These are phyloP conservation scores for Elaeagnus macrophylla DNA, from an alignment of 306 rosid genomes.

Conservation along the genomic window DNA sequence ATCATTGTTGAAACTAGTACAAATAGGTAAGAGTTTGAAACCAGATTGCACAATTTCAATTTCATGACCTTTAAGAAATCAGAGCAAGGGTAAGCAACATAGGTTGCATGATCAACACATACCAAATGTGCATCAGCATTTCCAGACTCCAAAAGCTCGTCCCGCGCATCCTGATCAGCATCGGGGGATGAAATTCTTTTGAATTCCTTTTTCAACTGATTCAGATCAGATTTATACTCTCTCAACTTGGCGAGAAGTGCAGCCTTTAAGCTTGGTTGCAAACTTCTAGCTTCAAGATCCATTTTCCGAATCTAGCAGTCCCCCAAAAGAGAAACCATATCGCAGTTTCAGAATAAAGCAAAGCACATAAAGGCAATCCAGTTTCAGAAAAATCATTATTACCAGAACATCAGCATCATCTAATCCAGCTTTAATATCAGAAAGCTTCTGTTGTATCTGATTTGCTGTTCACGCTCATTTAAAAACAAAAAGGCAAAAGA, in stretches of 20 bases:
- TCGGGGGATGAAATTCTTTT: constrained; percentile 32
- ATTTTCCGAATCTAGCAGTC: constrained; percentile 42
- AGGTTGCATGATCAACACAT: neutral
- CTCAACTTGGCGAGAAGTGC: constrained; percentile 46
- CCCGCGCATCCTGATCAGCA: constrained; percentile 22
- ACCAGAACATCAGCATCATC: constrained; percentile 60
- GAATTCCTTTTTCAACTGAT: constrained; percentile 36
- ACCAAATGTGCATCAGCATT: constrained; percentile 31
- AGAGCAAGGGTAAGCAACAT: neutral
- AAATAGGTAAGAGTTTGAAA: too few relatives aligned
- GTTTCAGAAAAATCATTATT: neutral
- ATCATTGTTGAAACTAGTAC: too few relatives aligned
- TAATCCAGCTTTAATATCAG: constrained; percentile 39
- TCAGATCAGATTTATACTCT: constrained; percentile 45
- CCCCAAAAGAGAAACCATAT: neutral
- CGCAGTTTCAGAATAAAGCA: neutral
- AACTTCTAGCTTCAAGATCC: constrained; percentile 68
- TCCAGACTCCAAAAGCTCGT: constrained; percentile 44
- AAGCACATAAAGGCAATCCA: too few relatives aligned
- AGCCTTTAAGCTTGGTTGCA: constrained; percentile 47
- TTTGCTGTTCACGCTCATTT: constrained; percentile 17
- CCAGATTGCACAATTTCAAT: neutral
- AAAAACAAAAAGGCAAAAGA: neutral
- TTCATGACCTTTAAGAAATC: neutral
- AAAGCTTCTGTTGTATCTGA: constrained; percentile 37